Percentiles rank a stretch among this genome's conserved stretches.
Conservation (phyloP, 2,329 filamentous ascomycete genomes). For the Talaromyces sp. region DNA sequence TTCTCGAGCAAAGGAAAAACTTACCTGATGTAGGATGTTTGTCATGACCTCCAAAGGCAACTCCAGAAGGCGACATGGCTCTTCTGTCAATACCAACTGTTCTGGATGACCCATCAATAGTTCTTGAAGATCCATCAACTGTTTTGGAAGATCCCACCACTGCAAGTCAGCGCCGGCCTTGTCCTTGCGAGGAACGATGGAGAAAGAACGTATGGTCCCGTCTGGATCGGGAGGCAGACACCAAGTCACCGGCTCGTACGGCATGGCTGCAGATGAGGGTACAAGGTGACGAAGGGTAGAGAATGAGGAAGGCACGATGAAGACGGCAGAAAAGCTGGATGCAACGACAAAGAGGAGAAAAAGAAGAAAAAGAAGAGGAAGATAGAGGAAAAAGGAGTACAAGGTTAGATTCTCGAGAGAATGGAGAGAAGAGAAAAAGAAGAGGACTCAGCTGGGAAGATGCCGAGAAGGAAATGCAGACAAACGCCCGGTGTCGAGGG, state of each 20-base stretch:
- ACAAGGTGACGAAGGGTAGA: too few species aligned
- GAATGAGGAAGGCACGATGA: background rate
- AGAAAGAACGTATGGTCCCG: background rate
- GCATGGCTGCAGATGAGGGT: background rate
- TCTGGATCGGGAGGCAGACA: background rate
- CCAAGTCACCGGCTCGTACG: background rate
- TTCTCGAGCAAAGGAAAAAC: background rate
- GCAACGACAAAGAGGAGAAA: background rate
- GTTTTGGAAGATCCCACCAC: background rate
- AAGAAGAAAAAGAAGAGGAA: background rate
- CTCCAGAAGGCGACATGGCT: background rate
- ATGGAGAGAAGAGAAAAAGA: background rate
- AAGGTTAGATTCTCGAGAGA: background rate
- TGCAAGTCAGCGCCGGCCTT: background rate
- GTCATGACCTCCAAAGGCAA: conserved; percentile 9
- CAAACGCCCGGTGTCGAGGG: background rate
- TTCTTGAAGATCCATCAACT: background rate
- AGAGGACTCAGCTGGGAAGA: background rate
- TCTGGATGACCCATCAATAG: background rate
- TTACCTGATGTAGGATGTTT: conserved; percentile 7
- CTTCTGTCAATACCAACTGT: background rate
- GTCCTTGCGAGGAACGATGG: background rate
- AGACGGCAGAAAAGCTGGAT: background rate
- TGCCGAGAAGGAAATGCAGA: background rate
- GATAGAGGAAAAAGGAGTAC: background rate